Evolutionary conservation across 345 rosid genomes (phyloP), one percentile per base, ranked within the genome.

Genomic region (Nephelium lappaceum): DNA sequence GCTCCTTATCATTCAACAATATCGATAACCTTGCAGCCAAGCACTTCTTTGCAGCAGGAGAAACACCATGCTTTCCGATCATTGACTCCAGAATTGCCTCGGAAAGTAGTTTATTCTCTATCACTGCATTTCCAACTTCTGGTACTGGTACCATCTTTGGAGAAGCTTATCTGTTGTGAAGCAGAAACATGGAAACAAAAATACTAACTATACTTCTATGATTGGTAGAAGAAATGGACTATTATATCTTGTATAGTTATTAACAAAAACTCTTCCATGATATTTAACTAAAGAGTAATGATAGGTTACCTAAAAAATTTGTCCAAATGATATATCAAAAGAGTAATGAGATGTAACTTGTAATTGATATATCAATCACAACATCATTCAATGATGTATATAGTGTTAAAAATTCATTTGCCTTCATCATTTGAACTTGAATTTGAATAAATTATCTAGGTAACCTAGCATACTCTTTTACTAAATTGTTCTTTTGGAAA

Each of bases 21-120:
- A 78, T 79, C 5, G 89, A 67, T 14, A 93, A 71, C 72, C 94
- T 89, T 23, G 86, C 73, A 12, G 97, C 97, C 71, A 95, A 25
- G 77, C 90, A 81, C 69, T 77, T 58, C 81, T 80, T 90, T 49
- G 94, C 80, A 9, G 36, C 83, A 19, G 95, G 98, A 63, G 98
- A 95, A 39, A 92, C 94, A 5, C 98, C 97, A 0, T 92, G 80
- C 85, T 92, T 85, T 7, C 98, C 98, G 4, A 95, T 80, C 43
- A 92, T 91, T 0, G 97, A 90, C 80, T 91, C 97, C 67, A 95
- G 79, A 6, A 95, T 74, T 11, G 97, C 90, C 53, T 88, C 94
- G 0, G 93, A 81, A 5, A 93, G 87, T 39, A 84, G 85, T 62
- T 86, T 93, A 76, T 93, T 95, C 76, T 93, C 90, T 6, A 95